phyloP scores from a whole-genome alignment of 1,139 yeast genomes.

The Suhomyces terraborum region DNA sequence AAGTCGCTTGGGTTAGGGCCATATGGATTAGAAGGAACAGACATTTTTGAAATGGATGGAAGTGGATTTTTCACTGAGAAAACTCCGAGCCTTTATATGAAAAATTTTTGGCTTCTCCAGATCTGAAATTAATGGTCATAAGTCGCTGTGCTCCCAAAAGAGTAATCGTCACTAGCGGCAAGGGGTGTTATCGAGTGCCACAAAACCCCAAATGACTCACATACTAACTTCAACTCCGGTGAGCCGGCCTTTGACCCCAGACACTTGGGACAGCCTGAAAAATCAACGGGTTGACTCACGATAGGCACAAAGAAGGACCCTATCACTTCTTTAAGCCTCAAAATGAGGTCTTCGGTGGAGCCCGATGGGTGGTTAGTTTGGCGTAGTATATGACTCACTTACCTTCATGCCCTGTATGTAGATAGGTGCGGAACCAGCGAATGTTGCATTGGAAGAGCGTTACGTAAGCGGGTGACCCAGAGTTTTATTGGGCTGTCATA shows the following conservation, averaged over 20 bases:
- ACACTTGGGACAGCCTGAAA: not conserved
- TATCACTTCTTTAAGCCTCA: not conserved
- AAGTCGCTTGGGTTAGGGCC: conserved; percentile 63
- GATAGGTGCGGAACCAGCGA: not conserved
- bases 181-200: conserved; percentile 14
- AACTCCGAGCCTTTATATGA: conserved; percentile 11
- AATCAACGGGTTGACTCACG: not conserved
- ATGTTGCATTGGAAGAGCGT: not conserved
- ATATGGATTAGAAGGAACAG: conserved; percentile 44
- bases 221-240: conserved; percentile 3
- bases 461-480: not conserved
- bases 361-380: not conserved
- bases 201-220: conserved; percentile 16
- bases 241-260: not conserved
- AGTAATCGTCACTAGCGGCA: conserved; percentile 15
- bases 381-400: not conserved
- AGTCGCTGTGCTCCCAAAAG: conserved; percentile 12
- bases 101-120: conserved; percentile 11
- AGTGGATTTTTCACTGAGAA: not conserved
- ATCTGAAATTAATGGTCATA: conserved; percentile 12
- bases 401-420: not conserved
- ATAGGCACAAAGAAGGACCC: not conserved
- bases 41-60: conserved; percentile 13
- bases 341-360: not conserved
- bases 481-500: not conserved